A percentile compares a stretch with the other conserved stretches of the same genome.
phyloP scores from a whole-genome alignment of 2,329 filamentous ascomycete species.

The Didymella glomerata region DNA sequence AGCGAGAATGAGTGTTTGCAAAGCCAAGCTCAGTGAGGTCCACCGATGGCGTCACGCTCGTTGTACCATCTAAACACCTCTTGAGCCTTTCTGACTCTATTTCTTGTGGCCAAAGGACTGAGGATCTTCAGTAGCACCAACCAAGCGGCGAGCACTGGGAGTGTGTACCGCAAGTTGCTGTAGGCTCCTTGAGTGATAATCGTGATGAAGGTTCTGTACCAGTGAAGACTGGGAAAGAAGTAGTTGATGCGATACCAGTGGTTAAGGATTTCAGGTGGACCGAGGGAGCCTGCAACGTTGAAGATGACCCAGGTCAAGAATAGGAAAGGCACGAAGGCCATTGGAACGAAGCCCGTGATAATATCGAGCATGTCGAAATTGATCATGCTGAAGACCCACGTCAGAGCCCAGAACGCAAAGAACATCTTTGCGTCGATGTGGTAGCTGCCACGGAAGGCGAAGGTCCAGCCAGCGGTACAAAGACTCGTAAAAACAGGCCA shows the following conservation, averaged over 20 bases:
- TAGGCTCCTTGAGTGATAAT: slow-evolving; percentile 19
- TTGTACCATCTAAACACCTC: slow-evolving; percentile 20
- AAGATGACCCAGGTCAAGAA: slow-evolving; percentile 19
- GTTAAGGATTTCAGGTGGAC: slow-evolving; percentile 8
- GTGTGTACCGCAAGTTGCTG: slow-evolving; percentile 19
- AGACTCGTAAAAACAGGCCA: slow-evolving; percentile 24
- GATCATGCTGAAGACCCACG: slow-evolving; percentile 21
- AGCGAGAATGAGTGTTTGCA: not conserved
- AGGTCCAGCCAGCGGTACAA: slow-evolving; percentile 23
- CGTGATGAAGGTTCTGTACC: slow-evolving; percentile 22
- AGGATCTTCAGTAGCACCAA: slow-evolving; percentile 19
- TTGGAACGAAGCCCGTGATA: slow-evolving; percentile 14
- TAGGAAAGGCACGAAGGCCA: slow-evolving; percentile 18
- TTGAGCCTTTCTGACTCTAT: slow-evolving; percentile 21
- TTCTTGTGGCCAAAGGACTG: slow-evolving; percentile 23
- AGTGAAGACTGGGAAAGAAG: slow-evolving; percentile 23
- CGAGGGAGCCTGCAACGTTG: slow-evolving; percentile 16
- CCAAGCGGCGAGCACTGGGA: slow-evolving; percentile 21
- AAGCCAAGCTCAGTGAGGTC: slow-evolving; percentile 15
- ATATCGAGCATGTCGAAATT: slow-evolving; percentile 24
- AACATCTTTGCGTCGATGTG: slow-evolving; percentile 24
- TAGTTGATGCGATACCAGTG: slow-evolving; percentile 18
- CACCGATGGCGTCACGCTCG: slow-evolving; percentile 21
- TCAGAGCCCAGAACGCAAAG: slow-evolving; percentile 26
- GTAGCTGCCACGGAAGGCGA: slow-evolving; percentile 20